A percentile compares a stretch with the other conserved stretches of the same genome.
Conservation (phyloP, 352 stramenopile species). For the Aphanomyces stellatus region DNA sequence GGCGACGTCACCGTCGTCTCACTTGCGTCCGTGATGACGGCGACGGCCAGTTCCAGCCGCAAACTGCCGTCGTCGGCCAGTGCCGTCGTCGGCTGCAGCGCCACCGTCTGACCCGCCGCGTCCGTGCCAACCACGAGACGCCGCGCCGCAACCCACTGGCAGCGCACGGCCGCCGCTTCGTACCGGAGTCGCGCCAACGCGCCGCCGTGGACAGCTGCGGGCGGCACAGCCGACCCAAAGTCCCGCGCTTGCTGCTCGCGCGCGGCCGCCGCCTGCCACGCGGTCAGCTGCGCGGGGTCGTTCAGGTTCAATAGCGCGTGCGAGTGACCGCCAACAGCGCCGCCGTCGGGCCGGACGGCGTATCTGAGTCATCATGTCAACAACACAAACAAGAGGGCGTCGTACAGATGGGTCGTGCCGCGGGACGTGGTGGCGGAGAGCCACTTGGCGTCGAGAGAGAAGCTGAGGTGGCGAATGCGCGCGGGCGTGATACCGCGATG, state of each 20-base stretch:
- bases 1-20: background rate
- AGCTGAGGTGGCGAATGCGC: slow-evolving; percentile 70
- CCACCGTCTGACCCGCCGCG: background rate
- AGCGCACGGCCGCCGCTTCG: background rate
- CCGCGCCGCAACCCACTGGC: background rate
- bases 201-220: background rate
- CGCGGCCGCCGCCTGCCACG: background rate
- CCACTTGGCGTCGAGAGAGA: slow-evolving; percentile 81
- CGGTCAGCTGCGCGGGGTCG: background rate
- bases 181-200: slow-evolving; percentile 8
- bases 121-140: background rate
- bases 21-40: background rate
- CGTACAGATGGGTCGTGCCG: slow-evolving; percentile 80
- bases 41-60: background rate
- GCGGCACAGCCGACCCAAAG: background rate
- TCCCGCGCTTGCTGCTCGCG: slow-evolving; percentile 4
- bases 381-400: background rate
- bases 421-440: slow-evolving; percentile 77
- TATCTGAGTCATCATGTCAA: background rate
- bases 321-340: slow-evolving; percentile 53
- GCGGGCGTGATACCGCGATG: slow-evolving; percentile 81
- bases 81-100: background rate
- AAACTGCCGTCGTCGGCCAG: background rate
- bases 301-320: slow-evolving; percentile 26
- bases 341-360: slow-evolving; percentile 59